phyloP scores from a whole-genome alignment of 306 rosid genomes.

The Sophora flavescens region DNA sequence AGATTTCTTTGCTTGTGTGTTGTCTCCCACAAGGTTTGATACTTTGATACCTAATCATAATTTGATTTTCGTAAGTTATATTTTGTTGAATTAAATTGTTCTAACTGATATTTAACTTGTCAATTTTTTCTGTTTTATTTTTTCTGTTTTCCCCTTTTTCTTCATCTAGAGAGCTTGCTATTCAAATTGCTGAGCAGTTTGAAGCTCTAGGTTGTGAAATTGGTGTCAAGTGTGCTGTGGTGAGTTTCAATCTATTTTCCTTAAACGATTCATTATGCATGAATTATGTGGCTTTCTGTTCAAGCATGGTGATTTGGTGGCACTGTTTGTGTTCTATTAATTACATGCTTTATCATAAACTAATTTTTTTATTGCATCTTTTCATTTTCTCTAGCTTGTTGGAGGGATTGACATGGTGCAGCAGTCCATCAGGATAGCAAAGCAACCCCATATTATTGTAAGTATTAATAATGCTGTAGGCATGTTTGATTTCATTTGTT shows the following conservation, averaged over 20 bases:
- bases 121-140: slow-evolving; percentile 19
- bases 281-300: slow-evolving; percentile 2
- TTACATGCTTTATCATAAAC: slow-evolving; percentile 7
- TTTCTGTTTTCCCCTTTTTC: slow-evolving; percentile 30
- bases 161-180: slow-evolving; percentile 87
- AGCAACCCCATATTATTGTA: slow-evolving; percentile 92
- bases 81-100: neutral
- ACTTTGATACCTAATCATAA: slow-evolving; percentile 36
- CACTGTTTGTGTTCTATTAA: slow-evolving; percentile 8
- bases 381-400: slow-evolving; percentile 69
- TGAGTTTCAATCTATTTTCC: slow-evolving; percentile 54
- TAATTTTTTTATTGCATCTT: slow-evolving; percentile 34
- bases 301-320: slow-evolving; percentile 26
- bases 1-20: slow-evolving; percentile 74
- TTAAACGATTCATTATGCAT: neutral
- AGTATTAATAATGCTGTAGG: slow-evolving; percentile 48
- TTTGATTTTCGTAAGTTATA: slow-evolving; percentile 1
- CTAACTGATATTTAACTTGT: slow-evolving; percentile 14
- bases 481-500: slow-evolving; percentile 38
- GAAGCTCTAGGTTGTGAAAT: slow-evolving; percentile 83
- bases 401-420: slow-evolving; percentile 86
- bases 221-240: slow-evolving; percentile 87
- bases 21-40: slow-evolving; percentile 91
- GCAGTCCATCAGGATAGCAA: slow-evolving; percentile 70
- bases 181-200: slow-evolving; percentile 92